Evolutionary conservation across 805 yeast species (phyloP), one percentile per base, ranked within the genome.

Genomic region (Barnettozyma sp.): DNA sequence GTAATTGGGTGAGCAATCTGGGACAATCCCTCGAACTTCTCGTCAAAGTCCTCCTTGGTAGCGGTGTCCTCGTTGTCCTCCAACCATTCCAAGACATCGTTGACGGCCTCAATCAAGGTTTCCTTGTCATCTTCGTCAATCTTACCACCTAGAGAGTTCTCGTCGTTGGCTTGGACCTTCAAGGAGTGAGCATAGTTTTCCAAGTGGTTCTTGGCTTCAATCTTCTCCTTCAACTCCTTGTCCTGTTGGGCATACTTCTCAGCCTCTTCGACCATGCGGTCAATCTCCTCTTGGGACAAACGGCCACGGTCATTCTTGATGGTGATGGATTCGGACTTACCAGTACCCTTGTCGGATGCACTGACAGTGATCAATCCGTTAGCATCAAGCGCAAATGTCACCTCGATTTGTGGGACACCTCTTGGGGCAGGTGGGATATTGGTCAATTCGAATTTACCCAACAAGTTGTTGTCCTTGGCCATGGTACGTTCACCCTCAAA

Each of bases 221-320:
- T 79, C 72, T 84, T 84, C 43, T 75, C 75, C 58, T 88, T 82
- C 42, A 85, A 71, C 52, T 74, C 78, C 50, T 78, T 80, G 65
- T 90, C 97, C 64, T 87, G 94, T 53, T 83, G 86, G 48, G 94
- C 95, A 55, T 68, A 90, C 68, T 83, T 82, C 66, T 87, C 97
- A 52, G 97, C 97, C 59, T 90, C 97, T 58, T 78, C 92, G 45
- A 90, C 95, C 96, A 90, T 90, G 68, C 90, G 85, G 55, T 90
- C 97, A 54, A 90, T 88, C 46, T 87, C 95, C 44, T 88, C 96
- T 69, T 85, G 82, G 18, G 90, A 73, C 56, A 87, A 74, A 72
- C 97, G 83, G 55, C 95, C 95, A 71, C 85, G 85, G 65, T 87
- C 96, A 56, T 87, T 87, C 54, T 86, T 82, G 59, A 87, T 87